phyloP scores from a whole-genome alignment of 495 filamentous ascomycete species.

The Neurospora tetraspora region DNA sequence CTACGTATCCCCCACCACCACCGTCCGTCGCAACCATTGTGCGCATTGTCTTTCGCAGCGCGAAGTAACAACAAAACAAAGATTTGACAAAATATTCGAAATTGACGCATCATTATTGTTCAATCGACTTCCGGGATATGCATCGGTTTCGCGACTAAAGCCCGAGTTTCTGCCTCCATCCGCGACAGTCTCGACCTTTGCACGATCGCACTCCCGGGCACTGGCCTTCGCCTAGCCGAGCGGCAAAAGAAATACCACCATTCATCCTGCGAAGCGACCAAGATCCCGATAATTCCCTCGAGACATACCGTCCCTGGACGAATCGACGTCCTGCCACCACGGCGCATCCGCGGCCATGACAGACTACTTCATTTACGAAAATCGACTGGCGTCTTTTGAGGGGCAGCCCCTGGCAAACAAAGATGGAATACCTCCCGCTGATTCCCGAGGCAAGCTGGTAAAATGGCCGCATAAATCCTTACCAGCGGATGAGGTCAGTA shows the following conservation, averaged over 20 bases:
- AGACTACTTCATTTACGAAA: conserved; percentile 49
- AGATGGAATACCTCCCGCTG: conserved; percentile 57
- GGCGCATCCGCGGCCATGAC: conserved; percentile 12
- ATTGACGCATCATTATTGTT: background rate
- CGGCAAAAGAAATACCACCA: background rate
- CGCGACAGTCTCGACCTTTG: background rate
- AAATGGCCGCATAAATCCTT: conserved; percentile 69
- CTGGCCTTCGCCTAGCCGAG: background rate
- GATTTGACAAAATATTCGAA: background rate
- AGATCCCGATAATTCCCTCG: background rate
- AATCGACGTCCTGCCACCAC: background rate
- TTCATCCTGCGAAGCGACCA: background rate
- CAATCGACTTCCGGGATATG: background rate
- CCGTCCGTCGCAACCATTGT: background rate
- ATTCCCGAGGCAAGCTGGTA: conserved; percentile 45
- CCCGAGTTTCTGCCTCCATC: background rate
- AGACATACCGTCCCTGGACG: background rate
- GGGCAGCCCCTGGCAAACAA: conserved; percentile 40
- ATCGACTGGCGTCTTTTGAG: conserved; percentile 67
- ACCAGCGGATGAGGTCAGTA: conserved; percentile 52
- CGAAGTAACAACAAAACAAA: background rate
- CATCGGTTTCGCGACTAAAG: background rate
- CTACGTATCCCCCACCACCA: background rate
- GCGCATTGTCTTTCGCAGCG: background rate
- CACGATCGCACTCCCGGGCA: background rate